Base-by-base conservation (phyloP, 1,284 basidiomycete species). In the Moesziomyces parantarcticus region DNA sequence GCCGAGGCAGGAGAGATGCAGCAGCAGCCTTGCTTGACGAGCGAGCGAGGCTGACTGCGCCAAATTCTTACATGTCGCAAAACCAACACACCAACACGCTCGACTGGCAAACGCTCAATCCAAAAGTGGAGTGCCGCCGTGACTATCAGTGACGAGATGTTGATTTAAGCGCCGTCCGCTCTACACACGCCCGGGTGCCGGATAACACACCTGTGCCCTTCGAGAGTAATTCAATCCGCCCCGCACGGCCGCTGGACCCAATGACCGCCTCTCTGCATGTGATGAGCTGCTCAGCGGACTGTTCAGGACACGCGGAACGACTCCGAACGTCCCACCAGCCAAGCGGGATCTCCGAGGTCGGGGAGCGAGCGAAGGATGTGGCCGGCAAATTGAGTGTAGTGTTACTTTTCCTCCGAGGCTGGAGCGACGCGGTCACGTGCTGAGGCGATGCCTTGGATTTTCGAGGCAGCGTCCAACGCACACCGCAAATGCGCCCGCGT, bases 381-480 rank as follows among this genome's bases (percentile, higher is more conserved):
- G 29, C 13, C 29, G 29, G 29, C 29, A 13, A 16, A 16, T 8
- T 39, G 14, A 18, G 58, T 66, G 65, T 68, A 18, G 58, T 66
- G 65, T 68, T 58, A 68, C 55, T 68, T 62, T 57, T 41, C 16
- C 11, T 41, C 16, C 11, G 18, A 11, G n/a, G 14, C 10, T 3
- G 10, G 47, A 50, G 58, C 55, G 55, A 68, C 65, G 59, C 65
- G 65, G 59, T 68, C 65, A 68, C 65, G 65, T 68, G 65, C 57
- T 16, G 32, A 18, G 36, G 36, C 4, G 25, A 26, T 18, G 25
- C 29, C n/a, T 44, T 42, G 2, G 18, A 10, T 26, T 44, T 47
- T 51, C 6, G 1, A 14, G 21, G 26, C 49, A 39, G 36, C 36
- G 36, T 16, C 44, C 58, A 60, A 60, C 58, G 59, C 57, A 57